phyloP scores from a whole-genome alignment of 75 land plant species.

The Cupressus sempervirens region DNA sequence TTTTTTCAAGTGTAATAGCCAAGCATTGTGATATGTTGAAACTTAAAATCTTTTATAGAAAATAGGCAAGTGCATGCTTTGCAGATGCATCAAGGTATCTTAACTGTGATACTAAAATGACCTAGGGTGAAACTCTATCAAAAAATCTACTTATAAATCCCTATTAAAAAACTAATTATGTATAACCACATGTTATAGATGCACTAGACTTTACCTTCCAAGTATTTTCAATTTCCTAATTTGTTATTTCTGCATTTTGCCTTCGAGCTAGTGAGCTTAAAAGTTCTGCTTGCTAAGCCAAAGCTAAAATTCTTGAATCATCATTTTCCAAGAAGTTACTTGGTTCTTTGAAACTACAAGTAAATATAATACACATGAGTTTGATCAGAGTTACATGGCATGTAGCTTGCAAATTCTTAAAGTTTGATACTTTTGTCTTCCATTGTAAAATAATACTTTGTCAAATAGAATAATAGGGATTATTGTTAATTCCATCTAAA shows the following conservation, averaged over 20 bases:
- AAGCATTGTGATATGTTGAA: not conserved
- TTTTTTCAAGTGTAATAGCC: not conserved
- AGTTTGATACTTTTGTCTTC: not conserved
- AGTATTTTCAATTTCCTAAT: constrained; percentile 50
- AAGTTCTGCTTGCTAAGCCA: constrained; percentile 64
- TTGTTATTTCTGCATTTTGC: constrained; percentile 42
- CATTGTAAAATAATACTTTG: not conserved
- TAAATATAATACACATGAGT: constrained; percentile 4
- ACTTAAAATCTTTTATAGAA: not conserved
- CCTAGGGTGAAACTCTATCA: not conserved
- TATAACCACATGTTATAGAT: not conserved
- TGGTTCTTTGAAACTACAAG: constrained; percentile 20
- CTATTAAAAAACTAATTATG: not conserved
- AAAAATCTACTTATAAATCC: not conserved
- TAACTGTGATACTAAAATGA: not conserved
- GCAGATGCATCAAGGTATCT: constrained; percentile 3
- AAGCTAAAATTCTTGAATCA: constrained; percentile 52
- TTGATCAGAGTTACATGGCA: not conserved
- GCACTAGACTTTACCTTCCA: constrained; percentile 45
- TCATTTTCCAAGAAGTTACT: constrained; percentile 47
- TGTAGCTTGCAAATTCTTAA: not conserved
- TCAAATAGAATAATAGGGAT: not conserved
- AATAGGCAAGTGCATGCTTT: not conserved
- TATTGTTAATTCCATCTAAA: not conserved
- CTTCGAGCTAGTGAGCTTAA: constrained; percentile 55